phyloP scores from a whole-genome alignment of 768 basidiomycete species.

The Rhodocollybia butyracea region DNA sequence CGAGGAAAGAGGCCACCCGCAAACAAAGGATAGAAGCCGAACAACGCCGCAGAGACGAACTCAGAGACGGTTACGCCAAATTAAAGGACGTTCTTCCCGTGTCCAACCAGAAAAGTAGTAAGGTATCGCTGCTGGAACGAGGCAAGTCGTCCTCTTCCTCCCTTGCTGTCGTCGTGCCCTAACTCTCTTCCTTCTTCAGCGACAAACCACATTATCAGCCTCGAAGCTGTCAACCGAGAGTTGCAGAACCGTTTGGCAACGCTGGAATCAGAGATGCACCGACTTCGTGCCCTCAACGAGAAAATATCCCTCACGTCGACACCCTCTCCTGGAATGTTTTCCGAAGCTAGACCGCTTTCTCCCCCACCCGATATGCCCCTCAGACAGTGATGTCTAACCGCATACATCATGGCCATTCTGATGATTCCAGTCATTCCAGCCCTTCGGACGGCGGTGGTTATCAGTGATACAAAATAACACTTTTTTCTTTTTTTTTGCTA shows the following conservation, averaged over 20 bases:
- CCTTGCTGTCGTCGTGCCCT: neutral
- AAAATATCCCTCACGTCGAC: slow-evolving; percentile 70
- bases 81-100: slow-evolving; percentile 85
- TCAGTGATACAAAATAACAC: neutral
- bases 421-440: slow-evolving; percentile 47
- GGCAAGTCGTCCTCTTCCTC: slow-evolving; percentile 42
- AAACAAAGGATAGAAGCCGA: slow-evolving; percentile 88
- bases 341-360: slow-evolving; percentile 53
- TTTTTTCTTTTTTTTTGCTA: neutral
- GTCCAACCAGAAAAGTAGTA: slow-evolving; percentile 89
- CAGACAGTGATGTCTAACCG: slow-evolving; percentile 41
- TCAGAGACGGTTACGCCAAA: slow-evolving; percentile 85
- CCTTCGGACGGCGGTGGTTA: slow-evolving; percentile 40
- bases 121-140: slow-evolving; percentile 85
- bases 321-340: slow-evolving; percentile 49
- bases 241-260: slow-evolving; percentile 64
- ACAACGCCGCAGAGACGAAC: slow-evolving; percentile 83
- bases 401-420: slow-evolving; percentile 56
- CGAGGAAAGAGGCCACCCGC: slow-evolving; percentile 80
- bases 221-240: slow-evolving; percentile 72
- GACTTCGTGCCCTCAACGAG: slow-evolving; percentile 76
- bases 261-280: slow-evolving; percentile 65
- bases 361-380: slow-evolving; percentile 58
- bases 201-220: slow-evolving; percentile 71
- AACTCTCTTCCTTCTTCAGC: slow-evolving; percentile 38